phyloP scores from a whole-genome alignment of 805 yeast species.

The Candida multigemmis region DNA sequence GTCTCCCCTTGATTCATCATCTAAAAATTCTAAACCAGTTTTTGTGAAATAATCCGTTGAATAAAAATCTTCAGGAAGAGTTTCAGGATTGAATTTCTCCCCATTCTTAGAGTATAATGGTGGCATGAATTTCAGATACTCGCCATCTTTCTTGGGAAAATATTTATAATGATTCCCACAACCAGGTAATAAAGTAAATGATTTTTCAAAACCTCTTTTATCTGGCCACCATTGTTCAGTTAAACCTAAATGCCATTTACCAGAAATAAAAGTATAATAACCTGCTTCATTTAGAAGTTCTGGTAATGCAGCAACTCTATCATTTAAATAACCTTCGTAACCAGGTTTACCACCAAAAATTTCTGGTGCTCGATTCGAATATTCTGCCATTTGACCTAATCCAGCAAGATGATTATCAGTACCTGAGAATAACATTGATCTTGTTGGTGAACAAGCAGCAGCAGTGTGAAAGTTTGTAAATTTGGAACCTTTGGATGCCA shows the following conservation, averaged over 20 bases:
- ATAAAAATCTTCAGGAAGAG: constrained; percentile 39
- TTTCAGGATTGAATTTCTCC: constrained; percentile 21
- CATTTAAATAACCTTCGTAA: constrained; percentile 46
- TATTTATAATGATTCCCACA: constrained; percentile 50
- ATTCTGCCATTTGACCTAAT: constrained; percentile 49
- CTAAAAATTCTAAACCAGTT: constrained; percentile 29
- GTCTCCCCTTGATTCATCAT: constrained; percentile 17
- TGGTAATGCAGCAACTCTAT: constrained; percentile 43
- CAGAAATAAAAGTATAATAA: constrained; percentile 43
- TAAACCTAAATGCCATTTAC: constrained; percentile 56
- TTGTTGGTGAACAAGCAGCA: constrained; percentile 56
- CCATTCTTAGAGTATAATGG: constrained; percentile 34
- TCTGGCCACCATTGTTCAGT: constrained; percentile 39
- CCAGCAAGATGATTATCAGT: constrained; percentile 58
- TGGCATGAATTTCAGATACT: constrained; percentile 26
- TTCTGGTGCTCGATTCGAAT: constrained; percentile 26
- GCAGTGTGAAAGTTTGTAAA: constrained; percentile 57
- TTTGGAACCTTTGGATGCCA: constrained; percentile 37
- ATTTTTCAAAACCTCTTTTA: constrained; percentile 40
- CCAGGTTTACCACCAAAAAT: constrained; percentile 38
- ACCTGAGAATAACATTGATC: constrained; percentile 53
- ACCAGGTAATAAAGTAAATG: constrained; percentile 44
- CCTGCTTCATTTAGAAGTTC: constrained; percentile 40
- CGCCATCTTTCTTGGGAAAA: constrained; percentile 23
- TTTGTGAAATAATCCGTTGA: constrained; percentile 37